A percentile compares a stretch with the other conserved stretches of the same genome.
Evolutionary conservation across 148 eudicot genomes (phyloP).

Genomic region (Diospyros kaki): DNA sequence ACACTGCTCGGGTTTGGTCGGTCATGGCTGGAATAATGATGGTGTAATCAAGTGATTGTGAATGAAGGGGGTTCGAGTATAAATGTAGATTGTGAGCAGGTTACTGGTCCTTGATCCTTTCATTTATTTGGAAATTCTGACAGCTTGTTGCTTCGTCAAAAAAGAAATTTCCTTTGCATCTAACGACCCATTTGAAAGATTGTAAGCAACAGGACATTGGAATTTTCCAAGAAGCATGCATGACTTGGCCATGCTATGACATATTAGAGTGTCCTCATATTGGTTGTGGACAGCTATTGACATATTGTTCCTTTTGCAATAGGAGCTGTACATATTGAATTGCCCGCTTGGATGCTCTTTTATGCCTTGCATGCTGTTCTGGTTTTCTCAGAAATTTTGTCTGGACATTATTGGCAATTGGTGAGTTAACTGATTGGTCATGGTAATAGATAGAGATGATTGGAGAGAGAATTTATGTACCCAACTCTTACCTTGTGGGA

Average conservation of each 20-base stretch:
- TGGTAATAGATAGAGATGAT: too few species aligned
- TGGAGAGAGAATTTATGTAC: too few species aligned
- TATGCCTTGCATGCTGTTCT: not conserved
- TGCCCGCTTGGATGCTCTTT: not conserved
- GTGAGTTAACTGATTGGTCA: too few species aligned
- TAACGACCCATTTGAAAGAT: not conserved
- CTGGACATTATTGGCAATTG: not conserved
- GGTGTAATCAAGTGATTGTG: too few species aligned
- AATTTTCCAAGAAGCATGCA: not conserved
- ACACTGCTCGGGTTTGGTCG: not conserved
- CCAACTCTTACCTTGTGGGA: too few species aligned
- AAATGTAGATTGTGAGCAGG: not conserved
- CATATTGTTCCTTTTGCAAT: too few species aligned
- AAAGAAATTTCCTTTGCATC: constrained; percentile 8
- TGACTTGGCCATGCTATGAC: not conserved
- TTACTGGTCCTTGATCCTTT: not conserved
- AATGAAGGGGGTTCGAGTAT: not conserved
- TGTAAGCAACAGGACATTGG: not conserved
- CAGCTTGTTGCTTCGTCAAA: not conserved
- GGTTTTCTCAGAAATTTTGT: not conserved
- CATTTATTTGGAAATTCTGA: too few species aligned
- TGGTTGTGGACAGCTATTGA: not conserved
- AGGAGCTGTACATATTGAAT: not conserved
- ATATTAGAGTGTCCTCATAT: not conserved
- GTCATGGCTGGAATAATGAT: not conserved